Percentiles rank a stretch among this genome's conserved stretches.
Evolutionary conservation across 2,329 filamentous ascomycete species (phyloP).

Genomic region (Penicillium sumatraense): DNA sequence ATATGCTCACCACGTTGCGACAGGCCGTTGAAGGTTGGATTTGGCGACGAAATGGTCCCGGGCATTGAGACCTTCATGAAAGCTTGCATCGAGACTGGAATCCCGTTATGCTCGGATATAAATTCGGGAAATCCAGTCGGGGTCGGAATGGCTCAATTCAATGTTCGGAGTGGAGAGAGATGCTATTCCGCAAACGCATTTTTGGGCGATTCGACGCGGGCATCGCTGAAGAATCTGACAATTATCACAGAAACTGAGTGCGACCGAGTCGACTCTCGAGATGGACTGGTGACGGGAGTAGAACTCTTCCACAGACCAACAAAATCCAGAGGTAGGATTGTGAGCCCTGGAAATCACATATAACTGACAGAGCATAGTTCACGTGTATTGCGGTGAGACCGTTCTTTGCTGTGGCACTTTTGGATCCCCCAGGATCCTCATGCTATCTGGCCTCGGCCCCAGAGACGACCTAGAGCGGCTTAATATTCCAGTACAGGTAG

Average conservation of each 20-base stretch:
- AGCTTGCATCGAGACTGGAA: conserved; percentile 1
- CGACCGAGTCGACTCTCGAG: neutral
- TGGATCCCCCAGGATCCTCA: conserved; percentile 2
- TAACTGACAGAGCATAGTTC: neutral
- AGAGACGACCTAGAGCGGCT: neutral
- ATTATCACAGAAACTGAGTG: conserved; percentile 4
- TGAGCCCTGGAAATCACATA: neutral
- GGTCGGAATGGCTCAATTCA: conserved; percentile 10
- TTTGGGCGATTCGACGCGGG: neutral
- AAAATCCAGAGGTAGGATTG: neutral
- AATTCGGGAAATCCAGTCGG: conserved; percentile 9
- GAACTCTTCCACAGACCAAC: neutral
- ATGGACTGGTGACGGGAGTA: conserved; percentile 2
- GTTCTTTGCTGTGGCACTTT: conserved; percentile 2
- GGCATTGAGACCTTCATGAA: conserved; percentile 4
- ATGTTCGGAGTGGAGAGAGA: conserved; percentile 9
- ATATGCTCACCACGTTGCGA: neutral
- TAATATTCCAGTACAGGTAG: conserved; percentile 1
- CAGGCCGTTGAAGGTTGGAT: neutral
- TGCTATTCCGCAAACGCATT: conserved; percentile 7
- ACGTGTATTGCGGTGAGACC: conserved; percentile 3
- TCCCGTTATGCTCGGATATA: conserved; percentile 4
- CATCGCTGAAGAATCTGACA: neutral
- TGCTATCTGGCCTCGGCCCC: neutral
- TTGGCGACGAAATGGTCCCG: conserved; percentile 7